Conservation (phyloP, 2,329 filamentous ascomycete species). For the Metarhizium robertsii region DNA sequence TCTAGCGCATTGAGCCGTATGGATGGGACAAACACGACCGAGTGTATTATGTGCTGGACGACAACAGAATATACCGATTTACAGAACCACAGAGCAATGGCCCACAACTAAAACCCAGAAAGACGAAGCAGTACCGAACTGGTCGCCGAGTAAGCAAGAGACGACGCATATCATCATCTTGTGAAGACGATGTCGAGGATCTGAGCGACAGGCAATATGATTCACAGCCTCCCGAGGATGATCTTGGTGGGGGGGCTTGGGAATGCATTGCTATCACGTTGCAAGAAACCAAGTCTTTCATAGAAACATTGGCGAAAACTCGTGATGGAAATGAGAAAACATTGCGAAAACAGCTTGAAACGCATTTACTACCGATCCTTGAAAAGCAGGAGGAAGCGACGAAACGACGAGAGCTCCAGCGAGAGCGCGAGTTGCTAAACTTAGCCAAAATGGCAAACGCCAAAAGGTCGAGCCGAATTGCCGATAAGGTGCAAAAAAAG, state of each 20-base stretch:
- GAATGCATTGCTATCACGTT: slow-evolving; percentile 82
- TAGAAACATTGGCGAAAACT: slow-evolving; percentile 63
- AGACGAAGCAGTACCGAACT: slow-evolving; percentile 39
- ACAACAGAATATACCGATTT: slow-evolving; percentile 83
- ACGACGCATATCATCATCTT: slow-evolving; percentile 42
- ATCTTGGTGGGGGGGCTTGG: slow-evolving; percentile 73
- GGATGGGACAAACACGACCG: slow-evolving; percentile 87
- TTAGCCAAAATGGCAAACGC: slow-evolving; percentile 85
- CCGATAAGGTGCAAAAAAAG: slow-evolving; percentile 70
- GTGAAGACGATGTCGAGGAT: slow-evolving; percentile 17
- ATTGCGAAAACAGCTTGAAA: slow-evolving; percentile 60
- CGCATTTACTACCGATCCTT: slow-evolving; percentile 75
- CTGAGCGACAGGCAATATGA: slow-evolving; percentile 21
- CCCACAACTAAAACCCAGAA: slow-evolving; percentile 58
- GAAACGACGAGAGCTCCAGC: slow-evolving; percentile 57
- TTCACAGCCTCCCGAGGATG: slow-evolving; percentile 33
- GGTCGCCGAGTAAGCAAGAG: slow-evolving; percentile 63
- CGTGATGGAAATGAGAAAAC: slow-evolving; percentile 80
- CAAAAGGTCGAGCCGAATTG: slow-evolving; percentile 86
- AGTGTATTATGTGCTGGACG: slow-evolving; percentile 83
- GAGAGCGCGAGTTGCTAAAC: slow-evolving; percentile 71
- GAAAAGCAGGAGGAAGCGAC: slow-evolving; percentile 68
- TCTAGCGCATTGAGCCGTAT: slow-evolving; percentile 64
- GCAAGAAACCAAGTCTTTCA: slow-evolving; percentile 63
- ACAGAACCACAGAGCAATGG: slow-evolving; percentile 60